These are phyloP conservation scores for Camellia japonica DNA, from an alignment of 148 eudicot species.

Conservation along the genomic window DNA sequence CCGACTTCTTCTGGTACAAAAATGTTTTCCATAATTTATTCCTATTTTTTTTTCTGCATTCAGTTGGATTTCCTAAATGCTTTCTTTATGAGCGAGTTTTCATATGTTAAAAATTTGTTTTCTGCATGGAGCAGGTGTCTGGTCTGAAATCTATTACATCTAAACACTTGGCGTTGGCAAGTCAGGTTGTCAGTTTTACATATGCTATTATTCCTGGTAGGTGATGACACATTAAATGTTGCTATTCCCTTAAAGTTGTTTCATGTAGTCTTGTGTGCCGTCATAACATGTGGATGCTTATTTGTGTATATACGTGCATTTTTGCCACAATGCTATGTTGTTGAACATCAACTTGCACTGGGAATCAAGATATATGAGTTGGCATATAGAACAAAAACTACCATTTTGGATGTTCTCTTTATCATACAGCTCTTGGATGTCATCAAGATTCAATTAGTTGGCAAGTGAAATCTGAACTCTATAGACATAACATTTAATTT, in stretches of 20 bases:
- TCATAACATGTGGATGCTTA: too few relatives aligned
- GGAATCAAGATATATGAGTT: not conserved
- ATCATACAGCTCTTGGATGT: not conserved
- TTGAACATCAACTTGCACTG: not conserved
- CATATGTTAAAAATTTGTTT: conserved; percentile 1
- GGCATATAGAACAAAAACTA: not conserved
- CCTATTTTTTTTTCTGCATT: not conserved
- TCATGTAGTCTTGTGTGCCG: not conserved
- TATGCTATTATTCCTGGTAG: conserved; percentile 89
- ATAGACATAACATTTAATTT: not conserved
- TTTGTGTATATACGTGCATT: not conserved
- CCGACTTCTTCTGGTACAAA: not conserved
- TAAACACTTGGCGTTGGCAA: conserved; percentile 92
- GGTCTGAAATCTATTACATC: conserved; percentile 96
- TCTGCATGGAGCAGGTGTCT: conserved; percentile 63
- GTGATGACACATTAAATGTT: conserved; percentile 24
- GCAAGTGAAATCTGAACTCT: not conserved
- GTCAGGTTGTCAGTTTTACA: conserved; percentile 91
- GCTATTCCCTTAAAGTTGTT: not conserved
- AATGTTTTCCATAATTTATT: not conserved
- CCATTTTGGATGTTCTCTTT: not conserved
- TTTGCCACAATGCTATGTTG: not conserved
- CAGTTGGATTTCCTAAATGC: too few relatives aligned
- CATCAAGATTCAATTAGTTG: not conserved
- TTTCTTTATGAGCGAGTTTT: not conserved